Evolutionary conservation across 805 yeast genomes (phyloP).

Genomic region (Metschnikowia vanudenii): DNA sequence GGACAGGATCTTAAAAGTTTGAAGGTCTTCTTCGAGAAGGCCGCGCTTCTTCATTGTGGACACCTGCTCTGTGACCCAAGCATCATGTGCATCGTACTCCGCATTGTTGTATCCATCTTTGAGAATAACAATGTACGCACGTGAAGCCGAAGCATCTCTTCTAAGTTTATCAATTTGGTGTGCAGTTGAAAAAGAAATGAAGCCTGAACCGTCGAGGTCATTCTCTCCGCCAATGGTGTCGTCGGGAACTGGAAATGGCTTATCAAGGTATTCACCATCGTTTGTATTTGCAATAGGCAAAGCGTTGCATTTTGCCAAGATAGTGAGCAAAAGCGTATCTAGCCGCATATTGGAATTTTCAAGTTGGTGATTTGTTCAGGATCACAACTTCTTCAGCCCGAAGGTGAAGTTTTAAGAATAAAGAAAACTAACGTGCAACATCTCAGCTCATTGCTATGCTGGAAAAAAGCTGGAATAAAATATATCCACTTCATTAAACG

Average conservation of each 20-base stretch:
- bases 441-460: too few relatives aligned
- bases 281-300: background rate
- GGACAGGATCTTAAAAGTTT: slow-evolving; percentile 12
- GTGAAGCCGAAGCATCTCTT: background rate
- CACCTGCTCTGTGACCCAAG: slow-evolving; percentile 11
- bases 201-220: too few relatives aligned
- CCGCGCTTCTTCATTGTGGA: slow-evolving; percentile 20
- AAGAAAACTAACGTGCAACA: too few relatives aligned
- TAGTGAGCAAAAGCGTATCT: background rate
- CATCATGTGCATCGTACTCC: slow-evolving; percentile 12
- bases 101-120: slow-evolving; percentile 11
- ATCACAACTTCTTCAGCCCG: too few relatives aligned
- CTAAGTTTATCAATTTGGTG: background rate
- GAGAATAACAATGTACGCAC: slow-evolving; percentile 16
- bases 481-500: too few relatives aligned
- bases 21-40: slow-evolving; percentile 17
- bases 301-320: background rate
- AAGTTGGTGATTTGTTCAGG: too few relatives aligned
- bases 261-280: background rate
- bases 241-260: too few relatives aligned
- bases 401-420: too few relatives aligned
- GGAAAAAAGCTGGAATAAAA: too few relatives aligned
- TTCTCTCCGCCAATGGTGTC: too few relatives aligned
- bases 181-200: too few relatives aligned
- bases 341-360: background rate